Conservation (phyloP, 2,329 filamentous ascomycete species). For the Colletotrichum zoysiae region DNA sequence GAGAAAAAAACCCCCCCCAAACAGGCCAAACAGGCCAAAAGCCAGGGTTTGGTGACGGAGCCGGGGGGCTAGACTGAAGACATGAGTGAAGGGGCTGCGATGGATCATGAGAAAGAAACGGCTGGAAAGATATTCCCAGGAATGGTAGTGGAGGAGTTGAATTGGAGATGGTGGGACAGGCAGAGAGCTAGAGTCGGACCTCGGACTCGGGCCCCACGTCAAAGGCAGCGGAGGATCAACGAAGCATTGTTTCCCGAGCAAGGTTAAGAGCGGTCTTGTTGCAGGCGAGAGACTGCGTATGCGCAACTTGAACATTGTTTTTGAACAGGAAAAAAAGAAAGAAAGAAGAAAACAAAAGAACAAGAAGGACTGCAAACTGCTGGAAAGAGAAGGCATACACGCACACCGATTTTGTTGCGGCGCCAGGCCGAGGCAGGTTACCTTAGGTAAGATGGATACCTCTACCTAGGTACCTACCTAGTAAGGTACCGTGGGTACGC, state of each 20-base stretch:
- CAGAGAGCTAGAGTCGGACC: slow-evolving; percentile 1
- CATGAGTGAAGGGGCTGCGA: slow-evolving; percentile 16
- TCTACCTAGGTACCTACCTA: too few species aligned
- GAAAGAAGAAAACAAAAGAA: too few species aligned
- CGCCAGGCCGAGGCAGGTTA: slow-evolving; percentile 18
- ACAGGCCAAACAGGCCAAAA: background rate
- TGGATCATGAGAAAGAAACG: slow-evolving; percentile 12
- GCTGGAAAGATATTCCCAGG: background rate
- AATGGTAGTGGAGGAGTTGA: slow-evolving; percentile 14
- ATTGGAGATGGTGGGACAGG: background rate
- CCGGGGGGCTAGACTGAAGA: slow-evolving; percentile 22
- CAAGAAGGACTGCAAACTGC: slow-evolving; percentile 14
- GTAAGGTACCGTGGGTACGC: too few species aligned
- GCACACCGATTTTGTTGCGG: slow-evolving; percentile 17
- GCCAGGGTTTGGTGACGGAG: slow-evolving; percentile 34
- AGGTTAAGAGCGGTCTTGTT: background rate
- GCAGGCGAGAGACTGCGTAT: background rate
- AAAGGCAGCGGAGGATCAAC: background rate
- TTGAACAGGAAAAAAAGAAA: background rate
- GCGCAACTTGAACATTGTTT: background rate
- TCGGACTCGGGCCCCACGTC: slow-evolving; percentile 13
- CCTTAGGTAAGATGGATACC: too few species aligned
- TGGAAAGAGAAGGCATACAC: slow-evolving; percentile 22
- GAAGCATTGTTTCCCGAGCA: background rate
- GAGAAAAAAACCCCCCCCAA: too few species aligned